These are phyloP conservation scores for Lachnellula arida DNA, from an alignment of 2,329 filamentous ascomycete species.

Conservation along the genomic window DNA sequence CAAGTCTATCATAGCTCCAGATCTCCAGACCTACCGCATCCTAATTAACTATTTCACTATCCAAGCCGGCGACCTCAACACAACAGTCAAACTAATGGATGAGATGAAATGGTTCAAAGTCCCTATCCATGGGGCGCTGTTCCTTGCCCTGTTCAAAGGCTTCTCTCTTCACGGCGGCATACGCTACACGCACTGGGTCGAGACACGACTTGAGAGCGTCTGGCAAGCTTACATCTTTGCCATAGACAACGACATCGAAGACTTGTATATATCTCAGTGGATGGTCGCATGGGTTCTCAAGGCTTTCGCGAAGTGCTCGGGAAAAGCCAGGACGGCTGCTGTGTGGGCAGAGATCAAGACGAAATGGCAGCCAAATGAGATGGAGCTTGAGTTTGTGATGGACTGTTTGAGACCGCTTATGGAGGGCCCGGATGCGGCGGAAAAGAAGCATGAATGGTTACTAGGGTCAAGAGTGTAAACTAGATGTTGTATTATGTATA, in stretches of 20 bases:
- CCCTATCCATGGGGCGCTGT: constrained; percentile 69
- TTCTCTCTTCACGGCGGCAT: constrained; percentile 70
- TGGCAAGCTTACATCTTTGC: constrained; percentile 60
- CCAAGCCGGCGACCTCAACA: constrained; percentile 64
- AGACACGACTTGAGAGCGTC: constrained; percentile 60
- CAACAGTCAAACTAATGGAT: constrained; percentile 64
- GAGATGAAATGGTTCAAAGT: constrained; percentile 74
- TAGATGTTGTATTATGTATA: neutral
- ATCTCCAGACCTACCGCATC: constrained; percentile 74
- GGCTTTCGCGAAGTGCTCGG: constrained; percentile 52
- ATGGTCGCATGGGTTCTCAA: constrained; percentile 55
- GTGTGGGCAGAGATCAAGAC: constrained; percentile 30
- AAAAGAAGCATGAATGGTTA: constrained; percentile 19
- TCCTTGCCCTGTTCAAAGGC: constrained; percentile 75
- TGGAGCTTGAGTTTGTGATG: constrained; percentile 29
- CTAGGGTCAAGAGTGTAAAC: constrained; percentile 12
- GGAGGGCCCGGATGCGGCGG: constrained; percentile 14
- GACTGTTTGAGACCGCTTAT: constrained; percentile 18
- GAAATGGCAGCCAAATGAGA: constrained; percentile 29
- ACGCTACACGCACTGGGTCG: constrained; percentile 66
- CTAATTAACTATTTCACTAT: constrained; percentile 71
- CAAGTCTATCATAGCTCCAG: constrained; percentile 62
- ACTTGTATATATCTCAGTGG: constrained; percentile 54
- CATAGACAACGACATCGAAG: constrained; percentile 40
- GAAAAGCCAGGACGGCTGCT: constrained; percentile 23